These are phyloP conservation scores for Papiliotrema laurentii DNA, from an alignment of 1,284 basidiomycete species.

Conservation along the genomic window DNA sequence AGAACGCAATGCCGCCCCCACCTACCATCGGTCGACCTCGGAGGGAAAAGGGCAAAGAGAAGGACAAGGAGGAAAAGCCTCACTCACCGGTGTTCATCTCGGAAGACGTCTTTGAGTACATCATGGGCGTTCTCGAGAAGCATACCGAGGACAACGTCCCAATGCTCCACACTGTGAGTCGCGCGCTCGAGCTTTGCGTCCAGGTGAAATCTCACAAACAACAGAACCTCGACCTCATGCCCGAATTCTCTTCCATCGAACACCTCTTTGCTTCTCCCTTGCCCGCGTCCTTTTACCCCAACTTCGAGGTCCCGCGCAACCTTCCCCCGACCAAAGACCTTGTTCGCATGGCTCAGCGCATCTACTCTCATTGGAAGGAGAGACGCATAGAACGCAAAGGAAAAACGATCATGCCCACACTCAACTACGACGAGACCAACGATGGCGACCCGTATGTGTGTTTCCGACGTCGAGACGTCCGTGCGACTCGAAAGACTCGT, in stretches of 20 bases:
- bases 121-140: conserved; percentile 93
- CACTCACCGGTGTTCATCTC: conserved; percentile 57
- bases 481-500: conserved; percentile 89
- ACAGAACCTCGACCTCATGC: conserved; percentile 54
- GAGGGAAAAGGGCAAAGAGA: conserved; percentile 47
- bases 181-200: background rate
- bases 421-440: conserved; percentile 89
- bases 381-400: conserved; percentile 69
- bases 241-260: conserved; percentile 74
- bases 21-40: conserved; percentile 35
- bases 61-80: conserved; percentile 52
- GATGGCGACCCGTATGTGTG: conserved; percentile 96
- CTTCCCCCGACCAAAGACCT: conserved; percentile 59
- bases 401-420: conserved; percentile 68
- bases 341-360: conserved; percentile 59
- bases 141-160: conserved; percentile 84
- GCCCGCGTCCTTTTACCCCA: conserved; percentile 59
- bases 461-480: conserved; percentile 93
- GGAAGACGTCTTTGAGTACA: conserved; percentile 89
- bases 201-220: background rate
- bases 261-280: conserved; percentile 61
- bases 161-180: conserved; percentile 79
- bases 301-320: conserved; percentile 59
- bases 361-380: conserved; percentile 80
- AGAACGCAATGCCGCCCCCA: conserved; percentile 14